Evolutionary conservation across 2,329 filamentous ascomycete species (phyloP).

Genomic region (Tolypocladium endophyticum): DNA sequence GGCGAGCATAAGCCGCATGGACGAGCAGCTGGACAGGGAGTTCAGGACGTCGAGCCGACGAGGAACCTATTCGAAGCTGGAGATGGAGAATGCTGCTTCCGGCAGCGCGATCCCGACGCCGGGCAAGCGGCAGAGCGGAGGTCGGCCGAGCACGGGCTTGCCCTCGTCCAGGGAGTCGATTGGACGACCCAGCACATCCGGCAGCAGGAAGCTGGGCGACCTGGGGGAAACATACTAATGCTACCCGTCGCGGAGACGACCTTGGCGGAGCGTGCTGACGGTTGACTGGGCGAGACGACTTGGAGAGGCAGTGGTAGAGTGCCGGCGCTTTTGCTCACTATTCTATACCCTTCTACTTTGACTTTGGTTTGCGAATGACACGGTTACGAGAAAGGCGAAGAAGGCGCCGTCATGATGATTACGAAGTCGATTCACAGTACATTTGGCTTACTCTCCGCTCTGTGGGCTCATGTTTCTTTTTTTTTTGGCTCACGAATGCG

Average conservation of each 20-base stretch:
- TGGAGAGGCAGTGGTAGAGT: background rate
- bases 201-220: conserved; percentile 33
- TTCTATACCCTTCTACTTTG: conserved; percentile 1
- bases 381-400: background rate
- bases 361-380: background rate
- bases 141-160: conserved; percentile 29
- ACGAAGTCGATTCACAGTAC: background rate
- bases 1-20: conserved; percentile 45
- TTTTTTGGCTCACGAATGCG: background rate
- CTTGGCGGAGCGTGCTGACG: background rate
- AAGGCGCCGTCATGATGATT: background rate
- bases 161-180: conserved; percentile 14
- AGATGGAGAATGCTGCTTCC: conserved; percentile 26
- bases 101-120: conserved; percentile 38
- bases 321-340: conserved; percentile 4
- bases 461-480: background rate
- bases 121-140: conserved; percentile 31
- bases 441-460: background rate
- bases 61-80: conserved; percentile 40
- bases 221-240: conserved; percentile 43
- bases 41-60: conserved; percentile 43
- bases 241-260: background rate
- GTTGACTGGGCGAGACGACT: background rate
- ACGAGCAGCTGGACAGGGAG: conserved; percentile 30
- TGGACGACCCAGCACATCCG: conserved; percentile 19